Conservation (phyloP, 2,329 filamentous ascomycete species). For the Aspergillus novoparasiticus region DNA sequence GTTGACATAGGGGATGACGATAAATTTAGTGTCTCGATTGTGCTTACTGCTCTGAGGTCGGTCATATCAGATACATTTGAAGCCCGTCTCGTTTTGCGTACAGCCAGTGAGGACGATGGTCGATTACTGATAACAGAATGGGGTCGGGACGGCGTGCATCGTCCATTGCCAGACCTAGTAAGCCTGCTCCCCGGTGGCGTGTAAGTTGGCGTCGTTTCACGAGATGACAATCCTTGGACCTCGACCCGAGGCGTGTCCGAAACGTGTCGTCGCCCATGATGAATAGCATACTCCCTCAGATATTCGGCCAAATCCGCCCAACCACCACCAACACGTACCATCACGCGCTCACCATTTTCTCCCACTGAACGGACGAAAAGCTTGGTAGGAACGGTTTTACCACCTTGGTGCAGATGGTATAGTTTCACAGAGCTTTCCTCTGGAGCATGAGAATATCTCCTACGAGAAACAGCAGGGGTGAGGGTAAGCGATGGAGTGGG, state of each 20-base stretch:
- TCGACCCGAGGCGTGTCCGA: conserved; percentile 58
- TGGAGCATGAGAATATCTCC: conserved; percentile 37
- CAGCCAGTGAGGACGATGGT: conserved; percentile 41
- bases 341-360: conserved; percentile 85
- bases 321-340: conserved; percentile 97
- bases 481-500: conserved; percentile 70
- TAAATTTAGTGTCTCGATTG: conserved; percentile 30
- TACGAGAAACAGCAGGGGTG: conserved; percentile 56
- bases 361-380: conserved; percentile 92
- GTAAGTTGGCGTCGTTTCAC: conserved; percentile 30
- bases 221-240: conserved; percentile 52
- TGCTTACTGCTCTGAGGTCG: conserved; percentile 28
- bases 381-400: conserved; percentile 86
- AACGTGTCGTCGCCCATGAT: conserved; percentile 76
- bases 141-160: conserved; percentile 41
- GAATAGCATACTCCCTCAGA: conserved; percentile 85
- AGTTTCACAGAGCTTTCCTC: conserved; percentile 78
- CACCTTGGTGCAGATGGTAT: conserved; percentile 85
- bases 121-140: conserved; percentile 39
- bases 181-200: conserved; percentile 30
- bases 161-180: conserved; percentile 27
- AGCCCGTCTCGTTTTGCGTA: conserved; percentile 41
- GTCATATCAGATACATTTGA: conserved; percentile 38
- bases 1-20: conserved; percentile 34
- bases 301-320: conserved; percentile 98